Evolutionary conservation across 2,329 filamentous ascomycete genomes (phyloP).

Genomic region (Hymenoscyphus linearis): DNA sequence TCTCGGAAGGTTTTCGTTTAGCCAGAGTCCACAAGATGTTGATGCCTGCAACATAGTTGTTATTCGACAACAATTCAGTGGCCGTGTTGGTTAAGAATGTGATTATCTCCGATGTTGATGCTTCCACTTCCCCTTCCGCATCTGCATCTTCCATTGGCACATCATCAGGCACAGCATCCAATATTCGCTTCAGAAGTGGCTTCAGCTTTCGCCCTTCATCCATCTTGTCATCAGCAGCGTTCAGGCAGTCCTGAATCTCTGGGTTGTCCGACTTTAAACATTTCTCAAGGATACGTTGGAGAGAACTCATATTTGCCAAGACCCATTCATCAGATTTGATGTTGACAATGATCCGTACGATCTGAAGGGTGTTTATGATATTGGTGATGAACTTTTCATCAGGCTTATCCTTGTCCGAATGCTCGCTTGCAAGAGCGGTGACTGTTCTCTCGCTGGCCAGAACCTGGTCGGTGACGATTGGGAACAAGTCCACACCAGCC

Average conservation of each 20-base stretch:
- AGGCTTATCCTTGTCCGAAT: constrained; percentile 62
- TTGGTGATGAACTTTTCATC: constrained; percentile 80
- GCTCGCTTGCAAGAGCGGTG: constrained; percentile 52
- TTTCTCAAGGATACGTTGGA: constrained; percentile 89
- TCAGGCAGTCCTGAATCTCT: constrained; percentile 89
- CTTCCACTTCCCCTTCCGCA: constrained; percentile 78
- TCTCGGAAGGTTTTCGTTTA: constrained; percentile 74
- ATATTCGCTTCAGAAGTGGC: constrained; percentile 72
- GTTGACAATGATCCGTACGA: constrained; percentile 83
- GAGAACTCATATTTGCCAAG: constrained; percentile 63
- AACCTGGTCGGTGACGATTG: constrained; percentile 82
- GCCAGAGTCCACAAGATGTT: constrained; percentile 92
- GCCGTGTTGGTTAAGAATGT: constrained; percentile 79
- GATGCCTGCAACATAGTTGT: constrained; percentile 80
- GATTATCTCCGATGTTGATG: constrained; percentile 80
- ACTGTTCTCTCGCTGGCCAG: constrained; percentile 74
- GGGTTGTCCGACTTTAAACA: constrained; percentile 80
- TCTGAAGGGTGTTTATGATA: constrained; percentile 90
- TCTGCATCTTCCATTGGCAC: constrained; percentile 69
- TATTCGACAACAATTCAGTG: constrained; percentile 76
- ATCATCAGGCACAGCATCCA: constrained; percentile 83
- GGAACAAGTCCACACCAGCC: constrained; percentile 84
- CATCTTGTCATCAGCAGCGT: constrained; percentile 64
- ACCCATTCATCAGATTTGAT: constrained; percentile 91
- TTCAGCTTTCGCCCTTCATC: constrained; percentile 67